Percentiles rank a stretch among this genome's conserved stretches.
Conservation (phyloP, 257 asterid species). For the Cinchona pubescens region DNA sequence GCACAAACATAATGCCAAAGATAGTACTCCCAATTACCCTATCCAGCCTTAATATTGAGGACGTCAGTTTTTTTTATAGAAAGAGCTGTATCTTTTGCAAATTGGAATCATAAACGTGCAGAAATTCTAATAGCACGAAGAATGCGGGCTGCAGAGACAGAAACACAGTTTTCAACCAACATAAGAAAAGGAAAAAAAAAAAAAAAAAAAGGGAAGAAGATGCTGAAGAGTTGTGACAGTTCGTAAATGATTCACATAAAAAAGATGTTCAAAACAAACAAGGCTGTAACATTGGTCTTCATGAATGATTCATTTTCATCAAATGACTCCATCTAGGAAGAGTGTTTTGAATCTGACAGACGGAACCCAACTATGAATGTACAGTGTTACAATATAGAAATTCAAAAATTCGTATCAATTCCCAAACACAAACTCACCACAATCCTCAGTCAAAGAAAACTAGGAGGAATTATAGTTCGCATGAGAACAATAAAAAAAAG, state of each 20-base stretch:
- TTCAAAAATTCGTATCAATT: not conserved
- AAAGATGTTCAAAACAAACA: too few species aligned
- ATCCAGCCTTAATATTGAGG: constrained; percentile 28
- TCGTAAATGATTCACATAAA: too few species aligned
- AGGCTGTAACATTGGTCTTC: too few species aligned
- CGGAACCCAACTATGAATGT: not conserved
- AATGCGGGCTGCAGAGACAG: constrained; percentile 28
- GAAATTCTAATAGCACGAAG: constrained; percentile 36
- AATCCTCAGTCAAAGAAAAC: constrained; percentile 30
- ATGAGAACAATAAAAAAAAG: constrained; percentile 30
- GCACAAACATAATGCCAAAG: constrained; percentile 16
- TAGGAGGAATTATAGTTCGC: constrained; percentile 31
- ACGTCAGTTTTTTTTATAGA: constrained; percentile 21
- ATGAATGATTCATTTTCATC: too few species aligned
- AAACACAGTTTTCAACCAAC: not conserved
- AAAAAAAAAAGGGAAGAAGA: not conserved
- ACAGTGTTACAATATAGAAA: not conserved
- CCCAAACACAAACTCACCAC: constrained; percentile 21
- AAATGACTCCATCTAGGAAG: too few species aligned
- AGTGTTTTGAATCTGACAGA: not conserved
- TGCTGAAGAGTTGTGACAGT: too few species aligned
- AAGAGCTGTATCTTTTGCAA: constrained; percentile 32
- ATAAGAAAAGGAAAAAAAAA: too few species aligned
- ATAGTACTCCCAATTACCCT: constrained; percentile 24
- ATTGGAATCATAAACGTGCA: constrained; percentile 33